These are phyloP conservation scores for Penicillium occitanis DNA, from an alignment of 2,329 filamentous ascomycete species.

Conservation along the genomic window DNA sequence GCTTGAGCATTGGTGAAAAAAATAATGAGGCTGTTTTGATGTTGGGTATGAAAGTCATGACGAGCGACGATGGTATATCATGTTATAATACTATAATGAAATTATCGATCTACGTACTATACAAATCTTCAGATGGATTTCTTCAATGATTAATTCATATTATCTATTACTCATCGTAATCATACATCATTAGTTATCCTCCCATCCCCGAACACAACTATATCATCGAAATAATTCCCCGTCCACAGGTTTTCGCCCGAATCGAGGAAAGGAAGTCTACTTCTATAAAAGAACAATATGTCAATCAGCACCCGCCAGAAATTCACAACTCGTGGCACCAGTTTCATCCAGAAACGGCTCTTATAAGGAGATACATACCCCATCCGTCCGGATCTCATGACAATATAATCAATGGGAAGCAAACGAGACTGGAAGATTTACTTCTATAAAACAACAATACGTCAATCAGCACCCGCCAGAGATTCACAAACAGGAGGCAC, in stretches of 20 bases:
- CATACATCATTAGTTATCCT: not conserved
- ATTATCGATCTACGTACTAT: not conserved
- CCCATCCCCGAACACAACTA: not conserved
- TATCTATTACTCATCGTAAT: not conserved
- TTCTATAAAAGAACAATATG: slow-evolving; percentile 10
- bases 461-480: not conserved
- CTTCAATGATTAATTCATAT: not conserved
- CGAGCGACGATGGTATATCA: not conserved
- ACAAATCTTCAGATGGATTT: not conserved
- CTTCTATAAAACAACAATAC: not conserved
- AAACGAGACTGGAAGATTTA: not conserved
- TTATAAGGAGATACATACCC: slow-evolving; percentile 31
- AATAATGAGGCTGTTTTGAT: not conserved
- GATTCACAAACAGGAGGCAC: slow-evolving; percentile 9
- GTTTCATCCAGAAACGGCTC: slow-evolving; percentile 1
- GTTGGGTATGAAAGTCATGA: not conserved
- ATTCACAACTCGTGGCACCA: slow-evolving; percentile 13
- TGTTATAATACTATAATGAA: not conserved
- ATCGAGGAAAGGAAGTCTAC: not conserved
- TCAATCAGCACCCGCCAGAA: slow-evolving; percentile 8
- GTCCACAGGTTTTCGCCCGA: not conserved
- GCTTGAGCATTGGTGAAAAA: not conserved
- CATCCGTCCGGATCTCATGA: slow-evolving; percentile 16
- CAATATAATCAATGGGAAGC: not conserved
- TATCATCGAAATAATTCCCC: not conserved